Percentiles rank a stretch among this genome's conserved stretches.
phyloP scores from a whole-genome alignment of 345 rosid genomes.

The Excoecaria cochinchinensis region DNA sequence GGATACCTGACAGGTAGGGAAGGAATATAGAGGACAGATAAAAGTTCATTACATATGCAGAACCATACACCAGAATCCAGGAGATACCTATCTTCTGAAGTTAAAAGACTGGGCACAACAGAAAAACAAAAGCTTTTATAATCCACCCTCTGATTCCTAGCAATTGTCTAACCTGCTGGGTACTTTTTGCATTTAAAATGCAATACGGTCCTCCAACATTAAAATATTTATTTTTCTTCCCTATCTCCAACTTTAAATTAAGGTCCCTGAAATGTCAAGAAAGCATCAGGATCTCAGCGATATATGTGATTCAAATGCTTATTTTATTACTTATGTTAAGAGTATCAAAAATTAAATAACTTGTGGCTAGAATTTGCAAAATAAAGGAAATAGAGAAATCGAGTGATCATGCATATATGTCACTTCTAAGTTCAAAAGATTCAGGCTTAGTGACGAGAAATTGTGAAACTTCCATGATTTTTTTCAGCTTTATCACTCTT shows the following conservation, averaged over 20 bases:
- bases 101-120: slow-evolving; percentile 14
- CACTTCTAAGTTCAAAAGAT: not conserved
- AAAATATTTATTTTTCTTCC: not conserved
- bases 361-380: not conserved
- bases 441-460: not conserved
- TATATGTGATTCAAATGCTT: not conserved
- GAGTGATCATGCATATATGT: not conserved
- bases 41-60: slow-evolving; percentile 19
- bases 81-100: slow-evolving; percentile 37
- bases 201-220: slow-evolving; percentile 2
- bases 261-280: slow-evolving; percentile 25
- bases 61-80: slow-evolving; percentile 11
- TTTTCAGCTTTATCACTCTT: not conserved
- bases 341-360: not conserved
- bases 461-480: not conserved
- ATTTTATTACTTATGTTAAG: not conserved
- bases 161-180: slow-evolving; percentile 9
- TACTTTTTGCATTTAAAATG: slow-evolving; percentile 15
- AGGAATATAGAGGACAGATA: slow-evolving; percentile 34
- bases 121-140: slow-evolving; percentile 25
- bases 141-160: slow-evolving; percentile 23
- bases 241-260: too few species aligned
- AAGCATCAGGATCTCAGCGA: slow-evolving; percentile 2
- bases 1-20: slow-evolving; percentile 42
- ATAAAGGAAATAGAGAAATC: not conserved